A percentile compares a stretch with the other conserved stretches of the same genome.
phyloP scores from a whole-genome alignment of 192 early-diverging fungal genomes.

The Backusella circina region DNA sequence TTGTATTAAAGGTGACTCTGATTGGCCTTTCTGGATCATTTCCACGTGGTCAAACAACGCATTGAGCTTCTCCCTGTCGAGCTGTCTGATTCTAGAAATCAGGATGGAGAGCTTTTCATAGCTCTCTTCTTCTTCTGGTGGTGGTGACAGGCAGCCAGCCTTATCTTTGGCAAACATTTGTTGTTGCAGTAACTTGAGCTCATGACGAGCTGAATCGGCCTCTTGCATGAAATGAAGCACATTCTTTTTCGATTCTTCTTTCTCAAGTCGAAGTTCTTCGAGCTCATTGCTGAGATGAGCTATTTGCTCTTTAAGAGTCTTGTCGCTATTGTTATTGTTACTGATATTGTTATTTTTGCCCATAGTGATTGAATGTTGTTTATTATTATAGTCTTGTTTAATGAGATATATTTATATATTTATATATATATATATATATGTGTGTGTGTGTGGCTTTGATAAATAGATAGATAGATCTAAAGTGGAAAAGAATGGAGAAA shows the following conservation, averaged over 20 bases:
- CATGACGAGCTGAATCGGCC: conserved; percentile 10
- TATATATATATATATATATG: neutral
- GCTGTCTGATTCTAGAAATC: neutral
- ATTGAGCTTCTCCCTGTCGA: neutral
- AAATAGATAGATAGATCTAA: neutral
- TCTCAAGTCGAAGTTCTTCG: conserved; percentile 20
- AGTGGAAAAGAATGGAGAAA: neutral
- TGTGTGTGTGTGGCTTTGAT: neutral
- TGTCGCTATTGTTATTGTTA: neutral
- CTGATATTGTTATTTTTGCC: neutral
- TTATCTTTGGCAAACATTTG: neutral
- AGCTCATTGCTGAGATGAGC: conserved; percentile 16
- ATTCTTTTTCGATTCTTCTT: conserved; percentile 18
- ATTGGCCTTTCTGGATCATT: neutral
- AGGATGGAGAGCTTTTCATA: neutral
- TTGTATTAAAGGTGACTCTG: neutral
- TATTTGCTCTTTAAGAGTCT: conserved; percentile 1
- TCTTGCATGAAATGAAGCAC: conserved; percentile 17
- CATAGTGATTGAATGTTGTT: neutral
- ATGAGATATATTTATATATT: neutral
- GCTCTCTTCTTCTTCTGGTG: neutral
- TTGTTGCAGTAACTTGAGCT: neutral
- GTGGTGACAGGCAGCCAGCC: neutral
- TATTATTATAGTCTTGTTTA: neutral
- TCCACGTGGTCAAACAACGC: conserved; percentile 1